phyloP scores from a whole-genome alignment of 2,329 filamentous ascomycete genomes.

The Trichoderma sp. region DNA sequence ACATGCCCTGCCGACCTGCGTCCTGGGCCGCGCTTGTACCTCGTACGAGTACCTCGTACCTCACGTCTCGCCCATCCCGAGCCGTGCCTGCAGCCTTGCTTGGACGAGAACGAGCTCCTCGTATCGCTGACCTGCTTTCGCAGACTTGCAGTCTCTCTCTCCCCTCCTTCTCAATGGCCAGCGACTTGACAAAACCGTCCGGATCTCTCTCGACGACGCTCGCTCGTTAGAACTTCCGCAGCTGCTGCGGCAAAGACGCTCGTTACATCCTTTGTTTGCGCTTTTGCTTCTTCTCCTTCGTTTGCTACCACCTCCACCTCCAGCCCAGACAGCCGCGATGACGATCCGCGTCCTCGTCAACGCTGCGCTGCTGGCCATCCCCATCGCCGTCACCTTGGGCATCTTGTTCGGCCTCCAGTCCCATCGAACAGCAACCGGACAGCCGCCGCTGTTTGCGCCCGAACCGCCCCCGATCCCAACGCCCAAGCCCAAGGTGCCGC shows the following conservation, averaged over 20 bases:
- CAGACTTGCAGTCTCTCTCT: neutral
- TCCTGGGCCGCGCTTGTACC: neutral
- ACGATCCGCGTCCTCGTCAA: conserved; percentile 51
- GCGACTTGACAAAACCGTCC: conserved; percentile 9
- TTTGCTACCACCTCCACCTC: neutral
- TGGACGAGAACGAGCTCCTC: neutral
- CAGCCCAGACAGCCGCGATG: conserved; percentile 37
- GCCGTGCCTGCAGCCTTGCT: neutral
- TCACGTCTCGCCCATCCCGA: too few species aligned
- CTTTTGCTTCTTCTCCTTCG: neutral
- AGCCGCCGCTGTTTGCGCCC: conserved; percentile 49
- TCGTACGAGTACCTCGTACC: conserved; percentile 10
- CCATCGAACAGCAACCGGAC: conserved; percentile 47
- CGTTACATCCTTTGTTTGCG: conserved; percentile 14
- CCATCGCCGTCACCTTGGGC: conserved; percentile 53
- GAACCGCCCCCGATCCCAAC: conserved; percentile 14
- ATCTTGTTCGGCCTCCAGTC: conserved; percentile 53
- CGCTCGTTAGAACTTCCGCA: conserved; percentile 21
- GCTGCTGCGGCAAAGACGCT: conserved; percentile 27
- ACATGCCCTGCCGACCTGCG: neutral
- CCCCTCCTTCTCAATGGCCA: conserved; percentile 4
- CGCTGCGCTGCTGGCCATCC: conserved; percentile 52
- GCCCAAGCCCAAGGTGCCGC: conserved; percentile 23
- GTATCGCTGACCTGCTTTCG: conserved; percentile 25
- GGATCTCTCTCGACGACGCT: conserved; percentile 17